Conservation (phyloP, 164 flowering plant genomes). For the Vitis rupestris region DNA sequence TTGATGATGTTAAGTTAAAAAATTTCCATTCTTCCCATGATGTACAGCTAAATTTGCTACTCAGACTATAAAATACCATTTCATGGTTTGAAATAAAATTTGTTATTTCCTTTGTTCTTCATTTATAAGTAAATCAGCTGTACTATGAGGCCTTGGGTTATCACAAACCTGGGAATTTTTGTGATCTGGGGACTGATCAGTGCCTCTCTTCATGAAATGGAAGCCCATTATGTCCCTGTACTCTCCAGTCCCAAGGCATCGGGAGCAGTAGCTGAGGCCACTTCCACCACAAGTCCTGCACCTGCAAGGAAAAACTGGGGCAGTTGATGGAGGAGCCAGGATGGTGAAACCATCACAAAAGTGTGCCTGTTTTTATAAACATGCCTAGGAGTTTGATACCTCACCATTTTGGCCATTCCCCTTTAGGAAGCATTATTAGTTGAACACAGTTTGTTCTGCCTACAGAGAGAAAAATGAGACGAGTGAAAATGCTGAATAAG, state of each 20-base stretch:
- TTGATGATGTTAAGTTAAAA: too few relatives aligned
- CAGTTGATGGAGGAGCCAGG: not conserved
- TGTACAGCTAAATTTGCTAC: too few relatives aligned
- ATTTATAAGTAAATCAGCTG: conserved; percentile 14
- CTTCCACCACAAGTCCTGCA: conserved; percentile 81
- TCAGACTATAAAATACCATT: too few relatives aligned
- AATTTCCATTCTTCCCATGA: too few relatives aligned
- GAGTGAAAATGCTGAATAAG: too few relatives aligned
- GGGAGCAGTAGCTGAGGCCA: conserved; percentile 68
- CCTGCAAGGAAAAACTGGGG: conserved; percentile 37
- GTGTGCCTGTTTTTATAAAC: too few relatives aligned
- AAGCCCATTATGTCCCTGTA: conserved; percentile 78
- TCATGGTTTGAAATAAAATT: too few relatives aligned
- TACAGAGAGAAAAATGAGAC: conserved; percentile 13
- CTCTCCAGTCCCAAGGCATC: conserved; percentile 85
- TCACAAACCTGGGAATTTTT: conserved; percentile 2
- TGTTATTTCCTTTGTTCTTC: too few relatives aligned
- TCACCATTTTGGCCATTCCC: conserved; percentile 97
- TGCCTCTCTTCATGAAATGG: conserved; percentile 55
- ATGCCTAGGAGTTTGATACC: conserved; percentile 7
- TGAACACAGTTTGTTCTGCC: conserved; percentile 72
- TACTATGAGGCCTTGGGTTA: conserved; percentile 5
- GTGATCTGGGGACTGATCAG: conserved; percentile 4
- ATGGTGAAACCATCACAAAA: not conserved
- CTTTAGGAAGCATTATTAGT: conserved; percentile 74